Evolutionary conservation across 2,329 filamentous ascomycete genomes (phyloP).

Genomic region (Aspergillus fumigatus): DNA sequence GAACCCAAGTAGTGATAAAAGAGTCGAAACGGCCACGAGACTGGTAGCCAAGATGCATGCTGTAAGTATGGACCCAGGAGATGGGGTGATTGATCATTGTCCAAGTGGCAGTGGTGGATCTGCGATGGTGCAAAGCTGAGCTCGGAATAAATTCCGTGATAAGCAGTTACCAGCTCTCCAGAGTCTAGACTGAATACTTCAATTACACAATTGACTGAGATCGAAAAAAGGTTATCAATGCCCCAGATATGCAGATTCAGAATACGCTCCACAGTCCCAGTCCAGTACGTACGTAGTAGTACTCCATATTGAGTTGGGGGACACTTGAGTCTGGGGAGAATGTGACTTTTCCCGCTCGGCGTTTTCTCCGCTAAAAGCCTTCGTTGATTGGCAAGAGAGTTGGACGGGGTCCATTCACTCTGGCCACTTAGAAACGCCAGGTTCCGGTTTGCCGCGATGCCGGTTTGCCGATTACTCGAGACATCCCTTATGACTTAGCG

Average conservation of each 20-base stretch:
- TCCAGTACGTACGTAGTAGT: neutral
- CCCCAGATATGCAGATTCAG: neutral
- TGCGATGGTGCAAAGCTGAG: neutral
- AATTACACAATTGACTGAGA: neutral
- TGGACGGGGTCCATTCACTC: neutral
- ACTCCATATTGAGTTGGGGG: neutral
- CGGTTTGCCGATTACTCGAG: conserved; percentile 28
- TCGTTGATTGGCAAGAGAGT: neutral
- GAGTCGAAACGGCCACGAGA: neutral
- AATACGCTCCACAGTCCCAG: neutral
- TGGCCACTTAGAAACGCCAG: conserved; percentile 1
- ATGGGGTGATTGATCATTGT: neutral
- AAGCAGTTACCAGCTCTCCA: too few relatives aligned
- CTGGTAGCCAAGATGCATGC: neutral
- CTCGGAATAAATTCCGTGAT: neutral
- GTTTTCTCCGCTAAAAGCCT: neutral
- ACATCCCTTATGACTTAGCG: neutral
- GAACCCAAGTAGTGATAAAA: neutral
- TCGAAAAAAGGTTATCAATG: neutral
- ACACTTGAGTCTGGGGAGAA: neutral
- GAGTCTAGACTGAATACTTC: neutral
- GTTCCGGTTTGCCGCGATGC: conserved; percentile 20
- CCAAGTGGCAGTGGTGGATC: neutral
- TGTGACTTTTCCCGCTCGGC: neutral
- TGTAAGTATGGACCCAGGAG: neutral